Base-by-base conservation (phyloP, 805 yeast species). In the Candida insectalens region DNA sequence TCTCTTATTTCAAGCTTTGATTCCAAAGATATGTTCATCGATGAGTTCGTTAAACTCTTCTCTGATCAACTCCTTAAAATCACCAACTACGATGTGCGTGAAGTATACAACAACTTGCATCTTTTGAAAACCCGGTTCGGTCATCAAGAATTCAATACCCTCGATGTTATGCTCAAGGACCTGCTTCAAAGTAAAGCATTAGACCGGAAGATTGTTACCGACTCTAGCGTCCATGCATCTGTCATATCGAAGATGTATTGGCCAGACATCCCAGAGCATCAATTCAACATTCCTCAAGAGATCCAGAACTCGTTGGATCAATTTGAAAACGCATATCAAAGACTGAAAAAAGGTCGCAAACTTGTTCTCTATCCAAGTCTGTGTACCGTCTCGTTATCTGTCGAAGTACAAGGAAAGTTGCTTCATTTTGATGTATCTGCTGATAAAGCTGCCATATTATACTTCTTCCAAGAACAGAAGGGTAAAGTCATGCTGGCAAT, bases 121-220 rank as follows among this genome's bases (percentile, higher is more conserved):
- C 56, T 74, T 16, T 57, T 84, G 20, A 80, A 78, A 46, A 40
- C 62, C 15, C 65, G 82, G 34, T 81, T 83, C 47, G 87, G 83
- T 2, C 77, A 71, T 25, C 59, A 69, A 7, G 81, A 77, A 35
- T 69, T 88, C 43, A 71, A 69, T 33, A 71, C 74, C 17, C 62
- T 87, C 33, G 94, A 83, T 47, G 84, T 89, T 6, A 92, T 92
- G 97, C 63, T 87, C 13, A 58, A 69, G 26, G 95, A 85, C 52
- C 65, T 87, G 7, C 49, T 59, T 14, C 72, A 71, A 19, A 79
- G 94, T 44, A 59, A 64, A 35, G 44, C 47, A 3, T 52, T 73
- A 6, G 73, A 76, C 42, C 16, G 30, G 16, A 27, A 14, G 14
- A n/a, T 32, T 36, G 39, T 3, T 37, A 47, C 5, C 4, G 56